Evolutionary conservation across 768 basidiomycete genomes (phyloP).

Genomic region (Leccinum rimulosum): DNA sequence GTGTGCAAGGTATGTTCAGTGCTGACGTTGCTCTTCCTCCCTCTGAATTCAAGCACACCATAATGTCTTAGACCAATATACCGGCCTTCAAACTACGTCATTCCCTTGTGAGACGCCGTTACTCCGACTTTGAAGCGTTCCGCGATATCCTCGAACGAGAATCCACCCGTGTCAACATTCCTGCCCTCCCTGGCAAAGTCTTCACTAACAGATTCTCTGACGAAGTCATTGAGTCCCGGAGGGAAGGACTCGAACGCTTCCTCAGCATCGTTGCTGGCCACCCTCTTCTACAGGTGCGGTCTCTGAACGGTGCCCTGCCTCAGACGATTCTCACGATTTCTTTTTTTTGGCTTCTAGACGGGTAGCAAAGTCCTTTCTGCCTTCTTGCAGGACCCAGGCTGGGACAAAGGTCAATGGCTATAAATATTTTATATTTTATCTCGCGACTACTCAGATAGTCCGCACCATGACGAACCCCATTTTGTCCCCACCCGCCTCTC

Average conservation of each 20-base stretch:
- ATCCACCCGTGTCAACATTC: conserved; percentile 96
- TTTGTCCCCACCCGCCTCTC: neutral
- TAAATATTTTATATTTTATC: conserved; percentile 31
- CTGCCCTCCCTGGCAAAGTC: conserved; percentile 94
- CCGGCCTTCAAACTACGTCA: conserved; percentile 98
- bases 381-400: conserved; percentile 91
- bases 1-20: conserved; percentile 78
- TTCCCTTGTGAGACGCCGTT: conserved; percentile 82
- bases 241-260: conserved; percentile 94
- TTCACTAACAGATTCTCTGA: conserved; percentile 98
- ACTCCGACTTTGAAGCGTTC: conserved; percentile 95
- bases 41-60: conserved; percentile 2
- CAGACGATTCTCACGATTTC: conserved; percentile 6
- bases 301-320: neutral
- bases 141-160: conserved; percentile 97
- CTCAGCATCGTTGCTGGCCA: conserved; percentile 96
- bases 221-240: conserved; percentile 88
- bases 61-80: conserved; percentile 79
- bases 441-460: neutral
- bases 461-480: neutral
- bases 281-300: conserved; percentile 84
- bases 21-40: neutral
- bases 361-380: conserved; percentile 96
- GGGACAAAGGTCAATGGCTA: conserved; percentile 82
- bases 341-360: conserved; percentile 48